Percentiles rank a stretch among this genome's conserved stretches.
phyloP scores from a whole-genome alignment of 2,329 filamentous ascomycete species.

The Sporothrix curviconia region DNA sequence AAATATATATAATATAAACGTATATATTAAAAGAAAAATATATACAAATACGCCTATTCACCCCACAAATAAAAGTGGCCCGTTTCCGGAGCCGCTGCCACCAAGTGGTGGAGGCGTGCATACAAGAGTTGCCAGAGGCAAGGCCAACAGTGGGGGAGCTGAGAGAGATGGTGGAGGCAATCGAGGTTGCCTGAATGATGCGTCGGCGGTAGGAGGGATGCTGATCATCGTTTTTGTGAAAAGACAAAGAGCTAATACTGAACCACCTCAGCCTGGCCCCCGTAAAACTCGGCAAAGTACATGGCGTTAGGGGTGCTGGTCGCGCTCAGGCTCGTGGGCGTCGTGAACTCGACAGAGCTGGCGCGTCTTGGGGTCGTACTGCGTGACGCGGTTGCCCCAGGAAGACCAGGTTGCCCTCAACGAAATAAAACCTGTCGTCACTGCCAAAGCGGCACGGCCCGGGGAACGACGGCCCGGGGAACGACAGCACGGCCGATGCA shows the following conservation, averaged over 20 bases:
- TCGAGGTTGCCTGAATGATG: too few species aligned
- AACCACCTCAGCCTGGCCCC: too few species aligned
- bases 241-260: too few species aligned
- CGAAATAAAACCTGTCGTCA: background rate
- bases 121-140: background rate
- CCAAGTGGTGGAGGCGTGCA: background rate
- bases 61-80: conserved; percentile 23
- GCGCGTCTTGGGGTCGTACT: background rate
- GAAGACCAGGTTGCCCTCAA: background rate
- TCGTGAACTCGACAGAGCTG: background rate
- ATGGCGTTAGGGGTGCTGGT: background rate
- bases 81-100: conserved; percentile 17
- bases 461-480: background rate
- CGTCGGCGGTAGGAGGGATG: too few species aligned
- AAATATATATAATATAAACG: conserved; percentile 25
- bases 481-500: too few species aligned
- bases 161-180: background rate
- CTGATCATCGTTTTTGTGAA: too few species aligned
- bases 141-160: background rate
- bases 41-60: conserved; percentile 25
- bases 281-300: conserved; percentile 2
- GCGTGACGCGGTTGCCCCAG: background rate
- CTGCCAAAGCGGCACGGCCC: background rate
- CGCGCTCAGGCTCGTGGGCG: background rate
- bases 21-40: conserved; percentile 23